Evolutionary conservation across 306 rosid species (phyloP).

Genomic region (Cicer bijugum): DNA sequence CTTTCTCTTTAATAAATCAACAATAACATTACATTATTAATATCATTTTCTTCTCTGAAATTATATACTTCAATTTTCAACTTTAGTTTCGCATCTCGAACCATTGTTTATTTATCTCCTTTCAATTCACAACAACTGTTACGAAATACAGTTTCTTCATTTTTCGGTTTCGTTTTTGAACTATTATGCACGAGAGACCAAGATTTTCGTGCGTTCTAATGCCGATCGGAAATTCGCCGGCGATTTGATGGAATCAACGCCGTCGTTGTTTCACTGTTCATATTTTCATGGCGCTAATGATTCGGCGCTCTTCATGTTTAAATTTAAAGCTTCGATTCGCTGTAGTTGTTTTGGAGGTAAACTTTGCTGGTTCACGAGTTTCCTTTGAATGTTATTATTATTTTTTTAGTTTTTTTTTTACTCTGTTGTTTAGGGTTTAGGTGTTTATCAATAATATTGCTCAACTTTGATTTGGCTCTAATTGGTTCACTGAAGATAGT

Average conservation of each 20-base stretch:
- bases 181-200: slow-evolving; percentile 59
- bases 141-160: slow-evolving; percentile 22
- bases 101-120: slow-evolving; percentile 34
- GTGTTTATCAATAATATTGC: neutral
- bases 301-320: slow-evolving; percentile 62
- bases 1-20: slow-evolving; percentile 47
- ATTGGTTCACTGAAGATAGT: slow-evolving; percentile 42
- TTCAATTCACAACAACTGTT: slow-evolving; percentile 46
- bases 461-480: slow-evolving; percentile 25
- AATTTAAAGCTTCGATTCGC: slow-evolving; percentile 54
- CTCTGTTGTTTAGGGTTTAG: slow-evolving; percentile 44
- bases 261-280: slow-evolving; percentile 43
- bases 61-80: slow-evolving; percentile 38
- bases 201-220: slow-evolving; percentile 50
- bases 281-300: slow-evolving; percentile 65
- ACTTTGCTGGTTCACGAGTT: slow-evolving; percentile 39
- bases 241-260: slow-evolving; percentile 75
- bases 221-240: slow-evolving; percentile 66
- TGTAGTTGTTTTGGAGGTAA: slow-evolving; percentile 65
- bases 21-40: neutral
- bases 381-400: neutral
- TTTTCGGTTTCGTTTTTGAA: neutral
- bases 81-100: neutral
- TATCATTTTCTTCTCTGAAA: slow-evolving; percentile 38
- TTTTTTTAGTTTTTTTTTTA: slow-evolving; percentile 17